Conservation (phyloP, 2,329 filamentous ascomycete species). For the Talaromyces amestolkiae region DNA sequence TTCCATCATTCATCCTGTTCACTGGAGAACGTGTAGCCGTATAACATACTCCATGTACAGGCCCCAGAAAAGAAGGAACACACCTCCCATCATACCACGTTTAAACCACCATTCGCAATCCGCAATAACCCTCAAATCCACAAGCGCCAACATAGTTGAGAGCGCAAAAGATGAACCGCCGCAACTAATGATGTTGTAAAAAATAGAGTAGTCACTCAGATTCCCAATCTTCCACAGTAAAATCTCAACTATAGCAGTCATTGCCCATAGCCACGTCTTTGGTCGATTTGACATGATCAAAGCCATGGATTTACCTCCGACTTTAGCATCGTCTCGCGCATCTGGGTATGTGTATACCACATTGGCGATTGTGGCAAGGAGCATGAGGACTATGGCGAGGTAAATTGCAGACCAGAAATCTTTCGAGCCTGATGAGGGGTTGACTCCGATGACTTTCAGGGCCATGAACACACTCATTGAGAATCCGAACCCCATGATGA, state of each 20-base stretch:
- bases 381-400: neutral
- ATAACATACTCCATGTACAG: slow-evolving; percentile 16
- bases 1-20: neutral
- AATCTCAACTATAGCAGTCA: neutral
- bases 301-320: slow-evolving; percentile 1
- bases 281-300: neutral
- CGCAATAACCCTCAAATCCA: slow-evolving; percentile 14
- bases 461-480: slow-evolving; percentile 1
- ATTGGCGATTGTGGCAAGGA: neutral
- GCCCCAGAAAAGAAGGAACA: neutral
- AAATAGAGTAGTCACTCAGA: slow-evolving; percentile 7
- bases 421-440: neutral
- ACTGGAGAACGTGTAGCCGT: slow-evolving; percentile 3
- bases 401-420: neutral
- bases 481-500: neutral
- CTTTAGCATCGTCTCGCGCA: slow-evolving; percentile 3
- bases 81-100: neutral
- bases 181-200: slow-evolving; percentile 11
- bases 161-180: neutral
- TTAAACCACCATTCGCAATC: slow-evolving; percentile 15
- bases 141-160: slow-evolving; percentile 12
- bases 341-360: slow-evolving; percentile 14
- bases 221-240: slow-evolving; percentile 1
- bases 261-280: slow-evolving; percentile 5
- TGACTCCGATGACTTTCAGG: neutral